Conservation (phyloP, 176 grass and related monocot species). For the Avena eriantha region DNA sequence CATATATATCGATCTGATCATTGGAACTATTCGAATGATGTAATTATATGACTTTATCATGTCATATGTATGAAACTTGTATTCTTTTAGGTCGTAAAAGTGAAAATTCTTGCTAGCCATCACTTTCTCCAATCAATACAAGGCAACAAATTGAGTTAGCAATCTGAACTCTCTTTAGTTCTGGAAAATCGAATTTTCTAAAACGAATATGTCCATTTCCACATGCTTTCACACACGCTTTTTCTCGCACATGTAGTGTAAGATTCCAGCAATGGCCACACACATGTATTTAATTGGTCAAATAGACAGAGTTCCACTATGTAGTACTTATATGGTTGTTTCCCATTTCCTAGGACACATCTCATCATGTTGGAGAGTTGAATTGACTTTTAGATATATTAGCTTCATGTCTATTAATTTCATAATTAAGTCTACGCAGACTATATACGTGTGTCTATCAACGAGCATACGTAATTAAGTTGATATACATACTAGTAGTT, state of each 20-base stretch:
- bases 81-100: not conserved
- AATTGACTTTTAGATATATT: conserved; percentile 50
- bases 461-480: not conserved
- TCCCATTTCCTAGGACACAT: conserved; percentile 45
- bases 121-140: not conserved
- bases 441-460: not conserved
- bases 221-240: conserved; percentile 39
- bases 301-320: not conserved
- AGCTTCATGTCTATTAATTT: conserved; percentile 18
- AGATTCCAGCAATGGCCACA: not conserved
- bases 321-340: not conserved
- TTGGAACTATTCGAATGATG: conserved; percentile 39
- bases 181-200: conserved; percentile 14
- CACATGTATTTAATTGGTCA: not conserved
- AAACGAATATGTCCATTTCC: conserved; percentile 15
- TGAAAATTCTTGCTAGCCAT: not conserved
- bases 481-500: not conserved
- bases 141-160: conserved; percentile 28
- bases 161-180: conserved; percentile 25
- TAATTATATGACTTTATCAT: not conserved
- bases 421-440: conserved; percentile 27
- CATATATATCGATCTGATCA: not conserved
- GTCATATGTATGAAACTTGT: not conserved
- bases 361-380: conserved; percentile 15
- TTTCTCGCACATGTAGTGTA: not conserved